Conservation (phyloP, 371 early-diverging fungal genomes). For the Funneliformis caledonium region DNA sequence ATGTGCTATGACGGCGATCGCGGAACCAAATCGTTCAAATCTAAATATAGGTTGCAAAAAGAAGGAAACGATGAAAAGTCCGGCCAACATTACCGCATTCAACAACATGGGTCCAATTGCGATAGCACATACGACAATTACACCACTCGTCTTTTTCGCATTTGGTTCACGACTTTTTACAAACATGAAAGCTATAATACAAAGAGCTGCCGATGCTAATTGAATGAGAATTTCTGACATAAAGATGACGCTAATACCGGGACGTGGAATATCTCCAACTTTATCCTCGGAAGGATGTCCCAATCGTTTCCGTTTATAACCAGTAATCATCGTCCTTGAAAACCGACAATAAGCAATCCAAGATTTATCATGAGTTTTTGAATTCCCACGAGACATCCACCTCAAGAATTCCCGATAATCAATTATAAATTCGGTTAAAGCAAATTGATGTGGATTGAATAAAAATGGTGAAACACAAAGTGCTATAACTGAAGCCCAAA, state of each 20-base stretch:
- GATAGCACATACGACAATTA: constrained; percentile 64
- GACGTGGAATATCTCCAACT: constrained; percentile 70
- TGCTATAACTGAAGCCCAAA: constrained; percentile 84
- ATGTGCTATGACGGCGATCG: constrained; percentile 74
- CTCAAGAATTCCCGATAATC: constrained; percentile 82
- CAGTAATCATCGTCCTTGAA: constrained; percentile 76
- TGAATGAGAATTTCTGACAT: constrained; percentile 77
- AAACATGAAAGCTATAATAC: constrained; percentile 69
- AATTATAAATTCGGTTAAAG: constrained; percentile 72
- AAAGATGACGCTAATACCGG: constrained; percentile 70
- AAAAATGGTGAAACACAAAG: constrained; percentile 78
- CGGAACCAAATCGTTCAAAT: constrained; percentile 68
- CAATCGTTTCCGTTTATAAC: constrained; percentile 76
- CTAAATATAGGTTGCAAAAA: constrained; percentile 70
- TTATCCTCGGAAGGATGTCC: constrained; percentile 60
- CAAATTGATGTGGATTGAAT: constrained; percentile 86
- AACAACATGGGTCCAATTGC: constrained; percentile 75
- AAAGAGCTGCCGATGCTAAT: constrained; percentile 66
- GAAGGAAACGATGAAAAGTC: constrained; percentile 74
- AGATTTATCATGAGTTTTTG: constrained; percentile 72
- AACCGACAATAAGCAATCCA: constrained; percentile 81
- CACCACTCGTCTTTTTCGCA: constrained; percentile 48
- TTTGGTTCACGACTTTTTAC: constrained; percentile 56
- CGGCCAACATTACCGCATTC: constrained; percentile 71
- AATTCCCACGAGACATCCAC: constrained; percentile 84